Evolutionary conservation across 129 eudicot genomes (phyloP).

Genomic region (Centella asiatica): DNA sequence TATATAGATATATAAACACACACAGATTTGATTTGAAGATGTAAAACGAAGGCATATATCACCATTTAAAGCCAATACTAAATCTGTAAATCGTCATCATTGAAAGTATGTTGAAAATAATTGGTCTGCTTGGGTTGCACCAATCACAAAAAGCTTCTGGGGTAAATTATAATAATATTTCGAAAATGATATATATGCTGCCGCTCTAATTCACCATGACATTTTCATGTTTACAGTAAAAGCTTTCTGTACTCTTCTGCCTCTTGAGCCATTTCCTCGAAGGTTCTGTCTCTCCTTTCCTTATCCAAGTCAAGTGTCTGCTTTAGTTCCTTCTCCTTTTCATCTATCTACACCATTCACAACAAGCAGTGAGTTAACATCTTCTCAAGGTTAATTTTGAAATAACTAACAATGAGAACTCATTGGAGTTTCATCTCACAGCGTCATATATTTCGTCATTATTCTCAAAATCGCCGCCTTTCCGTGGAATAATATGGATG

Average conservation of each 20-base stretch:
- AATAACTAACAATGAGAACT: not conserved
- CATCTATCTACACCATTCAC: slow-evolving; percentile 47
- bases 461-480: slow-evolving; percentile 70
- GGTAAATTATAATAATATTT: slow-evolving; percentile 21
- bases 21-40: no score
- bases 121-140: not conserved
- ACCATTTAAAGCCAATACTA: no score
- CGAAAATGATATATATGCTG: slow-evolving; percentile 14
- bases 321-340: slow-evolving; percentile 84
- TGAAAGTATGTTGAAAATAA: no score
- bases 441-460: slow-evolving; percentile 89
- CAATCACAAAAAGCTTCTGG: not conserved
- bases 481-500: slow-evolving; percentile 75
- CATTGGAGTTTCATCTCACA: slow-evolving; percentile 30
- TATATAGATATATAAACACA: no score
- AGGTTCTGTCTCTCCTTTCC: slow-evolving; percentile 84
- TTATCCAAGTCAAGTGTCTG: slow-evolving; percentile 74
- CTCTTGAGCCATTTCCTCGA: slow-evolving; percentile 87
- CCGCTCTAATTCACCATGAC: not conserved
- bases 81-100: no score
- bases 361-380: not conserved
- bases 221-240: slow-evolving; percentile 17
- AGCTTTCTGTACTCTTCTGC: slow-evolving; percentile 73
- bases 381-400: not conserved
- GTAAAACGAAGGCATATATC: no score